These are phyloP conservation scores for Carallia brachiata DNA, from an alignment of 345 rosid genomes.

Conservation along the genomic window DNA sequence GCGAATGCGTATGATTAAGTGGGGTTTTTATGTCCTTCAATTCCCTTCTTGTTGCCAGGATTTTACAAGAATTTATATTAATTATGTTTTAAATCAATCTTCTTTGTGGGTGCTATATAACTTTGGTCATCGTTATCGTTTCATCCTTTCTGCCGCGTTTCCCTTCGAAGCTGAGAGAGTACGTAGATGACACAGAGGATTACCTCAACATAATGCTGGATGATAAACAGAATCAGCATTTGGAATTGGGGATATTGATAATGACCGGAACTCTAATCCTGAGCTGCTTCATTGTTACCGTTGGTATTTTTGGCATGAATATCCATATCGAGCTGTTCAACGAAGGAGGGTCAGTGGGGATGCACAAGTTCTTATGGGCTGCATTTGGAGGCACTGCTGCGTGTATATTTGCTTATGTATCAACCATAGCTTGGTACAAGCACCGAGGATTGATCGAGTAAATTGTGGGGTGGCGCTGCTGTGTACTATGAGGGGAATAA, in stretches of 20 bases:
- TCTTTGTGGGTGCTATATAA: neutral
- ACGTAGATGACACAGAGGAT: constrained; percentile 92
- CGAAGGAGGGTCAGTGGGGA: constrained; percentile 14
- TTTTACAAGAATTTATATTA: no score
- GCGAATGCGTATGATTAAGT: no score
- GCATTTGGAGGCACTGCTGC: constrained; percentile 64
- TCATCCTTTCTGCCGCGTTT: neutral
- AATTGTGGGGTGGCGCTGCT: neutral
- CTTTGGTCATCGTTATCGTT: neutral
- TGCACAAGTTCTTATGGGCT: constrained; percentile 57
- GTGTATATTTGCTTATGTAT: constrained; percentile 55
- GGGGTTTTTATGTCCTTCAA: no score
- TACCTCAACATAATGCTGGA: constrained; percentile 97
- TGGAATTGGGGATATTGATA: constrained; percentile 94
- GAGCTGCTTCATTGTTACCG: constrained; percentile 64
- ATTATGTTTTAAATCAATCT: no score
- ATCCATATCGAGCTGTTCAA: constrained; percentile 58
- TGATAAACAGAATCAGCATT: constrained; percentile 92
- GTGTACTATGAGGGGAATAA: neutral
- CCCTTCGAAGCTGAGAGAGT: constrained; percentile 71
- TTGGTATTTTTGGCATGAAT: constrained; percentile 79
- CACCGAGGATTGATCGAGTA: constrained; percentile 71
- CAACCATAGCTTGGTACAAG: constrained; percentile 85
- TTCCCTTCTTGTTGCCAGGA: no score
- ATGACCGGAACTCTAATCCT: constrained; percentile 81